Evolutionary conservation across 768 basidiomycete genomes (phyloP), one percentile per base, ranked within the genome.

Genomic region (Russula lepida): DNA sequence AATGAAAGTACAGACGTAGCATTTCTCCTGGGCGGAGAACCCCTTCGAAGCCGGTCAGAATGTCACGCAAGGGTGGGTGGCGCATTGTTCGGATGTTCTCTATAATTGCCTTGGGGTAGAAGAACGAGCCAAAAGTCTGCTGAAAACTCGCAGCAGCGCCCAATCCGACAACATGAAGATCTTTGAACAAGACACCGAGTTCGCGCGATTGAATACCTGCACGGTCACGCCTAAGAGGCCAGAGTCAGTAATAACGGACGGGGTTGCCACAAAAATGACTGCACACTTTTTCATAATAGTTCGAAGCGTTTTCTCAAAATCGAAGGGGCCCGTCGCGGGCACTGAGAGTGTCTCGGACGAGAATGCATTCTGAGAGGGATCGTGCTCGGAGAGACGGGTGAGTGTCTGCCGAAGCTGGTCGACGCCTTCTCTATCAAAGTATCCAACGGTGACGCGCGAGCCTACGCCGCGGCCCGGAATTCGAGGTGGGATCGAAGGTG

Each of bases 21-120:
- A 86, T 86, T 65, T 86, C 84, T 30, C 85, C 84, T 0, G 84
- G 83, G 19, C 76, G 74, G 32, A 85, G 72, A 13, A 80, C 74
- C 43, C 84, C 84, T 41, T 80, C 78, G 68, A 83, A 84, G 4
- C 78, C 79, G 28, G 67, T 64, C 1, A 86, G 69, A 35, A 86
- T 80, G 50, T 74, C 80, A 23, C 84, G 79, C 1, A 85, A 70
- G 11, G 82, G 81, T 1, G 89, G 86, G 53, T 88, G 83, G 32
- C 82, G 76, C 6, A 75, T 52, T 1, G 73, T 74, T 33, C 77
- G 77, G 1, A 89, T 66, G 5, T 69, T 71, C 32, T 74, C 71
- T 3, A 80, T 4, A 11, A 83, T 68, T 37, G 79, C 70, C 23
- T 74, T 49, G 0, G 82, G 83, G 69, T 88, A 82, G 49, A 89